Conservation (phyloP, 2,329 filamentous ascomycete genomes). For the Aotearoamyces nothofagi region DNA sequence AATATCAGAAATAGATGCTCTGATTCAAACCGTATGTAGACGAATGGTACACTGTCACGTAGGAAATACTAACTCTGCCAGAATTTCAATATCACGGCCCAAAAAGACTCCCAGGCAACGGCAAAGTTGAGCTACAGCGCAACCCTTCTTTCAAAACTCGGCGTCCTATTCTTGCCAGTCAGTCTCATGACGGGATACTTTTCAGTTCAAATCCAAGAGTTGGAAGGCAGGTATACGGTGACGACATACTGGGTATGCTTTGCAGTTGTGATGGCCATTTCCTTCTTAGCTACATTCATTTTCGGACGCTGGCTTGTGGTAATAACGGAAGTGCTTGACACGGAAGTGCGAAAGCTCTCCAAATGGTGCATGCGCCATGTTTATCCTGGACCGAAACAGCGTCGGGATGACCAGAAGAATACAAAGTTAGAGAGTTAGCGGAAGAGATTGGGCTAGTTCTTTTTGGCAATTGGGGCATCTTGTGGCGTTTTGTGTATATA, state of each 20-base stretch:
- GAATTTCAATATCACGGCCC: constrained; percentile 67
- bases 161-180: constrained; percentile 61
- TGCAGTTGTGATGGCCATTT: constrained; percentile 43
- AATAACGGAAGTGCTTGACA: constrained; percentile 28
- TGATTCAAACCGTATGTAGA: constrained; percentile 44
- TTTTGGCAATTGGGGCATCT: too few relatives aligned
- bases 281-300: constrained; percentile 41
- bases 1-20: constrained; percentile 52
- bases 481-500: too few relatives aligned
- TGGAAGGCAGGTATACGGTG: constrained; percentile 40
- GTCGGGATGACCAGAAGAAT: too few relatives aligned
- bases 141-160: constrained; percentile 58
- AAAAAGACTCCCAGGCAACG: constrained; percentile 59
- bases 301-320: constrained; percentile 30
- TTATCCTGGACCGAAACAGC: too few relatives aligned
- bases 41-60: neutral
- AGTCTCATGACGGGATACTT: constrained; percentile 65
- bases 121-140: constrained; percentile 58
- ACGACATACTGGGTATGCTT: constrained; percentile 56
- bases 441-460: too few relatives aligned
- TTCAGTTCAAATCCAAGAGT: constrained; percentile 44
- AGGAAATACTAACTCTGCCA: constrained; percentile 19
- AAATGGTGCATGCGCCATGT: too few relatives aligned
- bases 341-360: constrained; percentile 9
- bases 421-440: too few relatives aligned